phyloP scores from a whole-genome alignment of 1,139 yeast genomes.

The Hemisphaericaspora subhashii region DNA sequence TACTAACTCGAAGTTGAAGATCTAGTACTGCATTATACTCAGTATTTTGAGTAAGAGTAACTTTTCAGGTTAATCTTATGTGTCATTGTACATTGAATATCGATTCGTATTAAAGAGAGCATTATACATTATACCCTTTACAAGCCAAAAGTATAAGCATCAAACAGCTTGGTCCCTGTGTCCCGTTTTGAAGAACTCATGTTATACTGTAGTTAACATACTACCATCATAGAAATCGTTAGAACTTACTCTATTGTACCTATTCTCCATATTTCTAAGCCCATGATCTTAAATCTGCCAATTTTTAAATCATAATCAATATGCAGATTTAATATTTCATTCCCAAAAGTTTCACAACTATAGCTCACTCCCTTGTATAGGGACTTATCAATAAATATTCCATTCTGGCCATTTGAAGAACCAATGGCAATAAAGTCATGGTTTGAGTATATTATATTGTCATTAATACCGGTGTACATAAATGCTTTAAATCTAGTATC shows the following conservation, averaged over 20 bases:
- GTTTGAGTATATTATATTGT: conserved; percentile 81
- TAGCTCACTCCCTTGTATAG: conserved; percentile 76
- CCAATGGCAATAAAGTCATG: conserved; percentile 80
- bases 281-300: conserved; percentile 68
- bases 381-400: conserved; percentile 81
- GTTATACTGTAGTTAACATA: no score
- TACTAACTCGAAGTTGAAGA: no score
- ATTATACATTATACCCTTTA: no score
- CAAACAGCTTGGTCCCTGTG: no score
- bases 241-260: conserved; percentile 29
- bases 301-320: conserved; percentile 39
- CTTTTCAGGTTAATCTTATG: no score
- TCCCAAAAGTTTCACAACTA: conserved; percentile 84
- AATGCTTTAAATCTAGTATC: conserved; percentile 66
- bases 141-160: no score
- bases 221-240: no score
- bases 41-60: no score
- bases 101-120: no score
- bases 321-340: conserved; percentile 59
- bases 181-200: no score
- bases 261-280: conserved; percentile 85
- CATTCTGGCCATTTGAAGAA: conserved; percentile 88
- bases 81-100: no score
- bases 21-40: no score
- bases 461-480: conserved; percentile 87